Conservation (phyloP, 441 rosid genomes). For the Erysimum cheiri region DNA sequence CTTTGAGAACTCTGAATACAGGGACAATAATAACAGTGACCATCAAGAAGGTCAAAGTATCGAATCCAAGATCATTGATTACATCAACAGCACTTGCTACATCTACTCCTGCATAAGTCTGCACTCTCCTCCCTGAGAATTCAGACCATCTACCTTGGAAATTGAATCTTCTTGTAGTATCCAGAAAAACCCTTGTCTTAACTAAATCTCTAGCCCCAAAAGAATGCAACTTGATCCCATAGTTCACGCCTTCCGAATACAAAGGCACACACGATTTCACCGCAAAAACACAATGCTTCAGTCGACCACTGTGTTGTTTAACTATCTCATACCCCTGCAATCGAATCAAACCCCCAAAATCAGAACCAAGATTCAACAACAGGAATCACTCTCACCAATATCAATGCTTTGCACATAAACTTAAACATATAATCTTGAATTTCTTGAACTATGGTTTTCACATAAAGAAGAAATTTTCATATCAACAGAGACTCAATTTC, state of each 20-base stretch:
- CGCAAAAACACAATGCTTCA: constrained; percentile 46
- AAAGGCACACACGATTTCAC: constrained; percentile 39
- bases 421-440: background rate
- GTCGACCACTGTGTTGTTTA: constrained; percentile 47
- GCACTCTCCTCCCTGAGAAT: constrained; percentile 48
- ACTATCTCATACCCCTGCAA: constrained; percentile 62
- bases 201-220: constrained; percentile 45
- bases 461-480: background rate
- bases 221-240: constrained; percentile 45
- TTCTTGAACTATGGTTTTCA: constrained; percentile 10
- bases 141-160: constrained; percentile 46
- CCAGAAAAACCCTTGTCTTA: constrained; percentile 42
- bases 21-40: constrained; percentile 96
- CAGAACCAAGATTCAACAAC: constrained; percentile 18
- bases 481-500: no score
- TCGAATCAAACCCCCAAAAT: constrained; percentile 11
- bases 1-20: constrained; percentile 78
- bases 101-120: constrained; percentile 58
- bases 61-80: constrained; percentile 93
- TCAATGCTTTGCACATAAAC: background rate
- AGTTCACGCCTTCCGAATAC: constrained; percentile 42
- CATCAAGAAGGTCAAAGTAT: constrained; percentile 91
- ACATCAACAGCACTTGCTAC: constrained; percentile 89
- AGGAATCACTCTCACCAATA: constrained; percentile 16
- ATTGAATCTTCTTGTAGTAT: constrained; percentile 48